Base-by-base conservation (phyloP, 2,329 filamentous ascomycete genomes). In the Claviceps digitariae region DNA sequence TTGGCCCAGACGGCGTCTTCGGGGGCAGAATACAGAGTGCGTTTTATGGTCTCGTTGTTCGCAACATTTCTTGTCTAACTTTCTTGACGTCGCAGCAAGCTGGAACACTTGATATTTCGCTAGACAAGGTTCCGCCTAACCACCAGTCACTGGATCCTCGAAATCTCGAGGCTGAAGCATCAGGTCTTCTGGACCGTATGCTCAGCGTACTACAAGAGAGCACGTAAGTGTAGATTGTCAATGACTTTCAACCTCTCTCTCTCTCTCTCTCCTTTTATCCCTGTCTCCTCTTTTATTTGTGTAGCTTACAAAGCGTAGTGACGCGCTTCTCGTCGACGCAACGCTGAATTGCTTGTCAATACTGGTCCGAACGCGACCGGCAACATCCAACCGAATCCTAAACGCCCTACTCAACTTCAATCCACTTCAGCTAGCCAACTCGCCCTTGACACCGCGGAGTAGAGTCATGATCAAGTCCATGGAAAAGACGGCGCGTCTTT, bases 141-240 rank as follows among this genome's bases (percentile, higher is more conserved):
- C 93, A 98, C 66, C 76, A 87, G 51, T 70, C 94, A 21, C 79
- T 98, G 51, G 83, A 89, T 57, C 79, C 86, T 47, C 80, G 84
- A 55, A 87, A 84, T 58, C 79, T 98, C 25, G 93, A 97, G 69
- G 93, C 94, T 17, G 93, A 98, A 72, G 88, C 90, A 21, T 90
- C 85, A 27, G 93, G 91, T 17, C 75, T 98, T 43, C 73, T 98
- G 56, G 94, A 98, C 69, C 82, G 93, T 60, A 82, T 98, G 69
- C 74, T 98, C 34, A 79, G 79, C 53, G 82, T 90, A 41, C 78
- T 98, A 58, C 90, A 96, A 66, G 90, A 95, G 63, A 83, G 79
- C 71, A 89, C 82, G 88, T 93, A 74, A 68, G 82, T 55, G 49
- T 21, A 54, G 2, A 45, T 29, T 38, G n/a, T 34, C 20, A 5